These are phyloP conservation scores for Sporothrix luriei DNA, from an alignment of 2,329 filamentous ascomycete genomes.

Conservation along the genomic window DNA sequence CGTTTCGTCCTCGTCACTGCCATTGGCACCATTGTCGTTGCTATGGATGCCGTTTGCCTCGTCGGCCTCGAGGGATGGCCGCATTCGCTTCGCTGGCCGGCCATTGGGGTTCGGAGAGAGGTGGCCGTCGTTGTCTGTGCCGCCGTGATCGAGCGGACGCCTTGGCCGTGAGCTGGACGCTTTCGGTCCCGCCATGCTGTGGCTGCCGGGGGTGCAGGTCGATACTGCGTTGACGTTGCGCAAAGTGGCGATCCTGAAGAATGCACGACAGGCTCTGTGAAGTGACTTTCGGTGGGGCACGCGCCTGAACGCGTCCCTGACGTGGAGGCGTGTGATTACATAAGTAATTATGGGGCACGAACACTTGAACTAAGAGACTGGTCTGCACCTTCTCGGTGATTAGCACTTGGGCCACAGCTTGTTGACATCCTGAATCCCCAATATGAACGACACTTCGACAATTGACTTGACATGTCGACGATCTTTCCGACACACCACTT, in stretches of 20 bases:
- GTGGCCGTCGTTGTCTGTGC: slow-evolving; percentile 41
- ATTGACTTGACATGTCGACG: not conserved
- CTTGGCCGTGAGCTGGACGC: slow-evolving; percentile 47
- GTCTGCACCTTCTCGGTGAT: not conserved
- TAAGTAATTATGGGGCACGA: not conserved
- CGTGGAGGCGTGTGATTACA: not conserved
- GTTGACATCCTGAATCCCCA: not conserved
- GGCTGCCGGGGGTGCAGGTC: slow-evolving; percentile 44
- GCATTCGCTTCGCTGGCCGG: slow-evolving; percentile 45
- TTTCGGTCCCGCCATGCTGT: slow-evolving; percentile 46
- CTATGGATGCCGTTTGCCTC: slow-evolving; percentile 32
- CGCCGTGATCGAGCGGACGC: slow-evolving; percentile 48
- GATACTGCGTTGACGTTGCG: slow-evolving; percentile 1
- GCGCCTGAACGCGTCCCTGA: slow-evolving; percentile 27
- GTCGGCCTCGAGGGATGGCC: slow-evolving; percentile 36
- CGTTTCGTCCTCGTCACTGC: slow-evolving; percentile 34
- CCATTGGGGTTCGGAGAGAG: slow-evolving; percentile 36
- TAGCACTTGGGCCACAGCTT: not conserved
- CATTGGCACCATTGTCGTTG: slow-evolving; percentile 27
- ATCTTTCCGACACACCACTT: not conserved
- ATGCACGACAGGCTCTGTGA: slow-evolving; percentile 9
- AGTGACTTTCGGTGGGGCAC: slow-evolving; percentile 30
- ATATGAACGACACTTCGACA: not conserved
- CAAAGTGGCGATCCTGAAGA: slow-evolving; percentile 12
- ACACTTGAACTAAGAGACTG: not conserved